Percentiles rank a stretch among this genome's conserved stretches.
Conservation (phyloP, 2,329 filamentous ascomycete species). For the Aspergillus udagawae region DNA sequence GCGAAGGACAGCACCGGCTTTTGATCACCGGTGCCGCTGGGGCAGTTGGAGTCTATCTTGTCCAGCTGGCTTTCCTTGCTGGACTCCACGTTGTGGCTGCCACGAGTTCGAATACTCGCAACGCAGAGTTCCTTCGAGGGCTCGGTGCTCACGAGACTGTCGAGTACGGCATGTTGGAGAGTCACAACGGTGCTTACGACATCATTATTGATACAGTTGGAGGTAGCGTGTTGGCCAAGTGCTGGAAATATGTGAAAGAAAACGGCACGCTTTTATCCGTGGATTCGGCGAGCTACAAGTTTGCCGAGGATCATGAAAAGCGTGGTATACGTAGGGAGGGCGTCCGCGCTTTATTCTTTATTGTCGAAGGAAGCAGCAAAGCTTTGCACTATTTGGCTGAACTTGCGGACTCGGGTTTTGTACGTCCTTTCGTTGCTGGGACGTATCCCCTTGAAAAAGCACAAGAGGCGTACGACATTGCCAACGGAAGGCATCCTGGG, state of each 20-base stretch:
- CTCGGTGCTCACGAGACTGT: conserved; percentile 39
- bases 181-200: conserved; percentile 11
- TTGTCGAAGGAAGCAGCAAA: conserved; percentile 11
- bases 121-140: conserved; percentile 28
- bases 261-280: conserved; percentile 20
- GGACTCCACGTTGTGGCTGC: conserved; percentile 31
- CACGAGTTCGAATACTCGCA: conserved; percentile 31
- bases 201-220: conserved; percentile 25
- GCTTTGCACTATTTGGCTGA: conserved; percentile 11
- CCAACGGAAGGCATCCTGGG: conserved; percentile 10
- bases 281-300: conserved; percentile 22
- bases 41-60: conserved; percentile 34
- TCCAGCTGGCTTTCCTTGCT: conserved; percentile 36
- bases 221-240: conserved; percentile 14
- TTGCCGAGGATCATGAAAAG: conserved; percentile 18
- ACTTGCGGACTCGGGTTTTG: conserved; percentile 8
- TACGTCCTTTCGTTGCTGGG: conserved; percentile 18
- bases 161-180: conserved; percentile 28
- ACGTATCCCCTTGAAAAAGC: conserved; percentile 14
- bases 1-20: conserved; percentile 9
- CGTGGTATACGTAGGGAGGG: conserved; percentile 11
- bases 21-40: conserved; percentile 39
- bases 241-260: conserved; percentile 16
- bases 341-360: conserved; percentile 21
- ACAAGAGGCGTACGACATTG: conserved; percentile 19